Percentiles rank a stretch among this genome's conserved stretches.
Evolutionary conservation across 805 yeast species (phyloP).

Genomic region (Kodamaea kakaduensis): DNA sequence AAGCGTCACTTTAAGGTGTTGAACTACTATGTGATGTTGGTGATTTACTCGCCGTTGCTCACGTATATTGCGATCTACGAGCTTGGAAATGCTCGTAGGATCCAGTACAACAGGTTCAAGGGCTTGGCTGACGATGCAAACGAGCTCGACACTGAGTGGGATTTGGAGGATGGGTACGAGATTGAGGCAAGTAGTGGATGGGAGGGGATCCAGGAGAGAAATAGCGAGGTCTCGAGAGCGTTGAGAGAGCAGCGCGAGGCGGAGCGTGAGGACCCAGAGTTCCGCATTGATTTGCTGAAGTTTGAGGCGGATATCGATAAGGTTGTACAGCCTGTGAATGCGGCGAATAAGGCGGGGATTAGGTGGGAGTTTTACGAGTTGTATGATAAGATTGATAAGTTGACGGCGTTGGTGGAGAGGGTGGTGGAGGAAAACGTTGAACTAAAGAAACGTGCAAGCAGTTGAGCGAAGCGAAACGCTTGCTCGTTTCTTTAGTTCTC

Average conservation of each 20-base stretch:
- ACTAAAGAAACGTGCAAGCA: conserved; percentile 14
- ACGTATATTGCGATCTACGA: conserved; percentile 60
- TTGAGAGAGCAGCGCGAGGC: conserved; percentile 55
- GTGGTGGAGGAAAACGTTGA: conserved; percentile 34
- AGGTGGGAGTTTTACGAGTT: conserved; percentile 62
- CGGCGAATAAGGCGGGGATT: conserved; percentile 52
- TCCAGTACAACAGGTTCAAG: conserved; percentile 63
- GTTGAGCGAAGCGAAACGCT: too few relatives aligned
- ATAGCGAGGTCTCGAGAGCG: conserved; percentile 35
- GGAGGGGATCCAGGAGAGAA: conserved; percentile 37
- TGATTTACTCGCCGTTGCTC: conserved; percentile 67
- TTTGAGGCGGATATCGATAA: conserved; percentile 51
- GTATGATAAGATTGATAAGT: conserved; percentile 47
- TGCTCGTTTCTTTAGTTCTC: too few relatives aligned
- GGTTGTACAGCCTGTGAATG: conserved; percentile 55
- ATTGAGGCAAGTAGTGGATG: conserved; percentile 29
- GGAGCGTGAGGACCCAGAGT: conserved; percentile 66
- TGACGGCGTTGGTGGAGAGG: conserved; percentile 37
- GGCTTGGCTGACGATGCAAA: conserved; percentile 74
- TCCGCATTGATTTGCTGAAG: conserved; percentile 43
- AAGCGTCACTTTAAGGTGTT: conserved; percentile 34
- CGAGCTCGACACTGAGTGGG: conserved; percentile 77
- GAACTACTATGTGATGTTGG: conserved; percentile 55
- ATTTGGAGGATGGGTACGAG: conserved; percentile 67
- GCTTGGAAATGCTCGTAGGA: conserved; percentile 61